Evolutionary conservation across 179 eudicot genomes (phyloP).

Genomic region (Nepenthes alata): DNA sequence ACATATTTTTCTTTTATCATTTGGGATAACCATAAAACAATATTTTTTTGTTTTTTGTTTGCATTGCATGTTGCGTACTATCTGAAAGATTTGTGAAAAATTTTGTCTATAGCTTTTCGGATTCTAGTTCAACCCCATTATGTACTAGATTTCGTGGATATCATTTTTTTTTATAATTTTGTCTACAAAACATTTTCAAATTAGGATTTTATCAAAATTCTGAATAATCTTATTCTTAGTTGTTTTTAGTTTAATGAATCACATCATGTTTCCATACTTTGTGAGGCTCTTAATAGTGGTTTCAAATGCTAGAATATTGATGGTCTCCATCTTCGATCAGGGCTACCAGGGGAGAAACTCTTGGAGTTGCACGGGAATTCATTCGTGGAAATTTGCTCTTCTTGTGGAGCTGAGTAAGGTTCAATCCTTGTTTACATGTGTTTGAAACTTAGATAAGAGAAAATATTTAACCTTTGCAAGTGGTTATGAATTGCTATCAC

Average conservation of each 20-base stretch:
- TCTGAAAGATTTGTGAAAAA: no score
- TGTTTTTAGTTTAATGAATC: background rate
- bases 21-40: no score
- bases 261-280: background rate
- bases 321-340: constrained; percentile 94
- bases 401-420: constrained; percentile 88
- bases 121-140: no score
- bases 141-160: no score
- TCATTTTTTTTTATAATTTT: no score
- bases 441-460: background rate
- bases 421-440: constrained; percentile 7
- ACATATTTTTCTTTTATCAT: no score
- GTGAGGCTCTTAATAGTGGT: background rate
- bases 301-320: constrained; percentile 63
- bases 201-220: no score
- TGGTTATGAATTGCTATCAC: background rate
- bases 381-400: constrained; percentile 73
- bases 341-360: constrained; percentile 79
- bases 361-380: constrained; percentile 92
- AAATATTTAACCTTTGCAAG: no score
- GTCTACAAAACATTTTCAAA: no score
- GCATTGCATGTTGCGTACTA: no score
- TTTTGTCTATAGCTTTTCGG: no score
- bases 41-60: no score
- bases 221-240: background rate